phyloP scores from a whole-genome alignment of 1,284 basidiomycete species.

The Cutaneotrichosporon cavernicola region DNA sequence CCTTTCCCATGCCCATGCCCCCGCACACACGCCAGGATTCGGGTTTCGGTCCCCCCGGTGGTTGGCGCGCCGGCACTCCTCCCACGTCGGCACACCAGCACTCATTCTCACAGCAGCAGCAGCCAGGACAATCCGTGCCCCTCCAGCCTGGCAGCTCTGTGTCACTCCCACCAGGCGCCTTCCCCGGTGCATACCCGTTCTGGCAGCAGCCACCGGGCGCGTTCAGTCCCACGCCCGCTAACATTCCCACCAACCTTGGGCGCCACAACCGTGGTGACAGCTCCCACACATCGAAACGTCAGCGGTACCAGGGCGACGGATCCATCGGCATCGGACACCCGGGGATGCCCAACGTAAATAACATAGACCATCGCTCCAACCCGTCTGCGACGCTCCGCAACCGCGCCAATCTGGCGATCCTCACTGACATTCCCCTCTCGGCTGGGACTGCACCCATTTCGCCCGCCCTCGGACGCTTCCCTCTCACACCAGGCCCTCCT shows the following conservation, averaged over 20 bases:
- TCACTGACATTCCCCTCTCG: background rate
- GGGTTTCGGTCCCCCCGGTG: conserved; percentile 7
- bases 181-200: conserved; percentile 21
- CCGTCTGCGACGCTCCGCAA: conserved; percentile 6
- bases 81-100: background rate
- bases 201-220: conserved; percentile 10
- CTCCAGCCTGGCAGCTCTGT: background rate
- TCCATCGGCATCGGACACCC: conserved; percentile 6
- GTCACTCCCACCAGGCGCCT: background rate
- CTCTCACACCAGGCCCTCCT: conserved; percentile 15
- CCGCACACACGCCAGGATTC: conserved; percentile 15
- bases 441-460: background rate
- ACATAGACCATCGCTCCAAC: conserved; percentile 8
- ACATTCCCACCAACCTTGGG: background rate
- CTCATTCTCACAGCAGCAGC: background rate
- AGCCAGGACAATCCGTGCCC: background rate
- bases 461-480: background rate
- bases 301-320: conserved; percentile 7
- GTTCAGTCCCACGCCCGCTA: conserved; percentile 3
- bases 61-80: conserved; percentile 4
- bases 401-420: conserved; percentile 6
- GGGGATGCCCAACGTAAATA: background rate
- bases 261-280: background rate
- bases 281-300: background rate
- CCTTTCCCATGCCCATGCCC: conserved; percentile 8